A percentile compares a stretch with the other conserved stretches of the same genome.
Evolutionary conservation across 768 basidiomycete species (phyloP).

Genomic region (Russula emetica): DNA sequence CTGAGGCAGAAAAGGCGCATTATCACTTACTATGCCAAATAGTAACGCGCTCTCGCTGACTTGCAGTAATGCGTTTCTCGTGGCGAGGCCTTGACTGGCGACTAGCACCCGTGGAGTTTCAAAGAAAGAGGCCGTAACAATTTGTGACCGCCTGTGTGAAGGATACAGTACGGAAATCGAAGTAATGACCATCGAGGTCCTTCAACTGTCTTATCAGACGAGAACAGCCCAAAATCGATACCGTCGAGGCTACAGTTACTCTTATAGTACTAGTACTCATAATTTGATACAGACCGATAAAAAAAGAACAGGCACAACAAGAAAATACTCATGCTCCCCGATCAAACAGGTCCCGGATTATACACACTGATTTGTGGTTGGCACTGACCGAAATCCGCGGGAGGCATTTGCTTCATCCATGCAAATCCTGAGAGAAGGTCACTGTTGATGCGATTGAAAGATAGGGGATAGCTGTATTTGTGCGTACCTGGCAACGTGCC

Average conservation of each 20-base stretch:
- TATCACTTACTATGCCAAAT: no score
- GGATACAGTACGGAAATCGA: background rate
- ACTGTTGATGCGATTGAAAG: background rate
- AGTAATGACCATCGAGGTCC: no score
- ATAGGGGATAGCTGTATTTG: background rate
- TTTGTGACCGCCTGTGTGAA: no score
- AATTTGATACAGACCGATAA: background rate
- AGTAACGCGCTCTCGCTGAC: no score
- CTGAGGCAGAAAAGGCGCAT: no score
- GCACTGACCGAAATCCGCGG: slow-evolving; percentile 12
- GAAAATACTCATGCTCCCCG: background rate
- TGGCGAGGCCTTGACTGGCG: no score
- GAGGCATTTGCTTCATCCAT: slow-evolving; percentile 28
- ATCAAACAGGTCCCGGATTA: slow-evolving; percentile 2
- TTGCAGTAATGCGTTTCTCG: no score
- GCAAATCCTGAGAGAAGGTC: slow-evolving; percentile 18
- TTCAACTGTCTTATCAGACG: background rate
- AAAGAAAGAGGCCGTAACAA: no score
- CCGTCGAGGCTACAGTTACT: background rate
- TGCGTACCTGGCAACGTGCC: slow-evolving; percentile 25
- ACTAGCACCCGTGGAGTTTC: no score
- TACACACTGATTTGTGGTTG: slow-evolving; percentile 5
- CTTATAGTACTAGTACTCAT: background rate
- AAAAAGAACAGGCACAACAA: background rate
- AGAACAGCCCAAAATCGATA: background rate